Evolutionary conservation across 257 asterid species (phyloP).

Genomic region (Handroanthus guayacan): DNA sequence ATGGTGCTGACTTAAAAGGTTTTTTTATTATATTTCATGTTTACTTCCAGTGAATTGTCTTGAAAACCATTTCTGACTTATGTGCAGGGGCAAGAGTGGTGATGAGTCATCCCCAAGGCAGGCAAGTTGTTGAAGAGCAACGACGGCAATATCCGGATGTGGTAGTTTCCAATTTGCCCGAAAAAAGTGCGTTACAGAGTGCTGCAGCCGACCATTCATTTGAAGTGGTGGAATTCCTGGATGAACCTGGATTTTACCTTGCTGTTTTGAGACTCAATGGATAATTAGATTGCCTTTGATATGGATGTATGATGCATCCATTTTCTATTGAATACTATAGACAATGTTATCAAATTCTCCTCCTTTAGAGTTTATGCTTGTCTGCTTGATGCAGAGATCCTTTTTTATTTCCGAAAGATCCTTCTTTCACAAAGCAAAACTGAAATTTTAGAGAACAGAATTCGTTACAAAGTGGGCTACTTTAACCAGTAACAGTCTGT

Average conservation of each 20-base stretch:
- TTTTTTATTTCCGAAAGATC: too few relatives aligned
- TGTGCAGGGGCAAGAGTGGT: conserved; percentile 79
- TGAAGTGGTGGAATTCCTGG: conserved; percentile 59
- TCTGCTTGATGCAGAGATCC: neutral
- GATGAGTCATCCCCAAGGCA: conserved; percentile 84
- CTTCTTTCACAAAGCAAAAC: too few relatives aligned
- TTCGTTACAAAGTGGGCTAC: too few relatives aligned
- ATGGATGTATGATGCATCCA: neutral
- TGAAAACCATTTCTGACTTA: too few relatives aligned
- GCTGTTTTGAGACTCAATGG: conserved; percentile 47
- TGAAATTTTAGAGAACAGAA: too few relatives aligned
- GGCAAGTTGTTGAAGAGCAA: conserved; percentile 65
- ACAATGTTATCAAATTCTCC: neutral
- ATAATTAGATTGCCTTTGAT: neutral
- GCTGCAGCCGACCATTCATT: conserved; percentile 58
- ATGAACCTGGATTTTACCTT: conserved; percentile 69
- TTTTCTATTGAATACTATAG: neutral
- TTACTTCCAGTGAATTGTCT: neutral
- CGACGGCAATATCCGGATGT: conserved; percentile 60
- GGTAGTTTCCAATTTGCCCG: conserved; percentile 72
- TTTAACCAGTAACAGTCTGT: neutral
- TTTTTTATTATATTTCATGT: neutral
- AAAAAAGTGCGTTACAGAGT: conserved; percentile 44
- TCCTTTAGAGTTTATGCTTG: neutral
- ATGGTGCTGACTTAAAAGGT: neutral